Evolutionary conservation across 2,329 filamentous ascomycete species (phyloP).

Genomic region (Penicillium olsonii): DNA sequence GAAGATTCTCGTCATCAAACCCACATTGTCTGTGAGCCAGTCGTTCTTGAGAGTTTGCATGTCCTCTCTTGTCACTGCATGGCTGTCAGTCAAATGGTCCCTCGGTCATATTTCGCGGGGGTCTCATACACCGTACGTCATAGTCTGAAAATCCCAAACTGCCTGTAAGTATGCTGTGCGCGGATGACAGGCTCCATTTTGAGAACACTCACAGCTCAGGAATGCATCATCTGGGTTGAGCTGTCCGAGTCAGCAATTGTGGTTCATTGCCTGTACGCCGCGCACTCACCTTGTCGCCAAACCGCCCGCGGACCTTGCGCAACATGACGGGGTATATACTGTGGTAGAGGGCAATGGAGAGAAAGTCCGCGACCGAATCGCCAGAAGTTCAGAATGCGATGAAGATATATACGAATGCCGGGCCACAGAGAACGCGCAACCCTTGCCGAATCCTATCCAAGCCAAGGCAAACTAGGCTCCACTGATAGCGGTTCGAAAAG

Average conservation of each 20-base stretch:
- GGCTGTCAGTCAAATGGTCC: slow-evolving; percentile 13
- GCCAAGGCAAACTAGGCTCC: not conserved
- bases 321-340: slow-evolving; percentile 16
- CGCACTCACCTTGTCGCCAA: slow-evolving; percentile 39
- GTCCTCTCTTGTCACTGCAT: slow-evolving; percentile 80
- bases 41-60: slow-evolving; percentile 84
- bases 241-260: slow-evolving; percentile 30
- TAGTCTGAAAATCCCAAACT: slow-evolving; percentile 51
- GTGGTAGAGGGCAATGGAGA: not conserved
- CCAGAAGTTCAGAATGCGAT: not conserved
- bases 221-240: slow-evolving; percentile 67
- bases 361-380: not conserved
- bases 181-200: not conserved
- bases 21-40: slow-evolving; percentile 95
- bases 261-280: not conserved
- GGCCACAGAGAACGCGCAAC: slow-evolving; percentile 24
- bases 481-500: not conserved
- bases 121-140: slow-evolving; percentile 61
- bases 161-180: slow-evolving; percentile 12
- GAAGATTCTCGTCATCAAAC: slow-evolving; percentile 29
- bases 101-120: not conserved
- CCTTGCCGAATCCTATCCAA: not conserved
- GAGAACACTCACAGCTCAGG: slow-evolving; percentile 63
- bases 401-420: slow-evolving; percentile 19
- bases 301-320: slow-evolving; percentile 40